These are phyloP conservation scores for Cutaneotrichosporon sp. DNA, from an alignment of 1,284 basidiomycete genomes.

Conservation along the genomic window DNA sequence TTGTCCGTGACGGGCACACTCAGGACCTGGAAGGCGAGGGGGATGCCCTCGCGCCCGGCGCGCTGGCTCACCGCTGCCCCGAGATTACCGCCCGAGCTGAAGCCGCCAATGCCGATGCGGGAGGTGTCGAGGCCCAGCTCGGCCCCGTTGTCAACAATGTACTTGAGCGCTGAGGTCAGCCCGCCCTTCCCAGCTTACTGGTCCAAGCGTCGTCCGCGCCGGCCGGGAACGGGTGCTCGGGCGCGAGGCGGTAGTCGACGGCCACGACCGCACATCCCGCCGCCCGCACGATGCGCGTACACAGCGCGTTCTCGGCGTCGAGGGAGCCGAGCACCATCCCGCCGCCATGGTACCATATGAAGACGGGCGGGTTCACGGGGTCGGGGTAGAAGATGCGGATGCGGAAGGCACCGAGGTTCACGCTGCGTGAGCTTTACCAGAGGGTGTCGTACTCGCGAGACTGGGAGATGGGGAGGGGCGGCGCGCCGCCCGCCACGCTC, in stretches of 20 bases:
- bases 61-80: background rate
- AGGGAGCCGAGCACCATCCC: constrained; percentile 71
- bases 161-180: background rate
- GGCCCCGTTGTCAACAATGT: background rate
- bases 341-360: constrained; percentile 51
- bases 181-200: background rate
- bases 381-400: background rate
- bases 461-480: background rate
- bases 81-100: constrained; percentile 5
- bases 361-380: background rate
- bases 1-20: background rate
- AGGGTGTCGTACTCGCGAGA: background rate
- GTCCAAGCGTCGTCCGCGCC: constrained; percentile 66
- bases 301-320: constrained; percentile 61
- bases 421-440: background rate
- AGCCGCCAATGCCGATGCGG: constrained; percentile 2
- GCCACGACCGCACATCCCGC: constrained; percentile 60
- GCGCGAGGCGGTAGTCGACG: constrained; percentile 72
- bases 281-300: constrained; percentile 31
- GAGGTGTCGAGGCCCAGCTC: constrained; percentile 2
- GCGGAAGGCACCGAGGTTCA: background rate
- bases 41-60: background rate
- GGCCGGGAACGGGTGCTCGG: constrained; percentile 71
- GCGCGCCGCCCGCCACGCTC: background rate
- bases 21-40: background rate